These are phyloP conservation scores for Acanthamoeba healyi DNA, from an alignment of 208 protist genomes.

Conservation along the genomic window DNA sequence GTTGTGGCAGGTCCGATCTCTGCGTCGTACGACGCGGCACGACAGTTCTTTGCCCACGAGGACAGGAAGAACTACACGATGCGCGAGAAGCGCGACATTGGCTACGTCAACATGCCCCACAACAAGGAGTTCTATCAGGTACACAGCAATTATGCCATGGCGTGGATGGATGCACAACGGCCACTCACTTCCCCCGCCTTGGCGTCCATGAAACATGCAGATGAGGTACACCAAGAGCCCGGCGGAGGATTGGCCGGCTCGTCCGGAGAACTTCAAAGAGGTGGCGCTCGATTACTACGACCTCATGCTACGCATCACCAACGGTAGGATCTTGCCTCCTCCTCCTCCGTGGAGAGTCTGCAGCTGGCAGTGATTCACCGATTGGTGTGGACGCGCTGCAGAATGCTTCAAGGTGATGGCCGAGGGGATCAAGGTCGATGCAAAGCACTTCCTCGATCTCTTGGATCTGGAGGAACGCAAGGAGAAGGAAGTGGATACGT, in stretches of 20 bases:
- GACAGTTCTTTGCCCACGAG: background rate
- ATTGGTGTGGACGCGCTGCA: no score
- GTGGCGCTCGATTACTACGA: background rate
- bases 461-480: background rate
- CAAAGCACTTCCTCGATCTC: background rate
- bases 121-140: constrained; percentile 71
- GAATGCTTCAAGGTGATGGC: constrained; percentile 33
- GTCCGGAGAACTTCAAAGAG: background rate
- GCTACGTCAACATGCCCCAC: constrained; percentile 28
- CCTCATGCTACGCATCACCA: constrained; percentile 45
- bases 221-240: constrained; percentile 53
- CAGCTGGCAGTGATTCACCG: no score
- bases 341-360: no score
- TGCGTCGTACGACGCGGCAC: background rate
- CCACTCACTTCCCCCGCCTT: background rate
- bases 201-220: no score
- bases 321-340: no score
- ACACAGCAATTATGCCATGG: background rate
- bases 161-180: no score
- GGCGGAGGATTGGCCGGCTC: background rate
- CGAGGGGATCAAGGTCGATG: constrained; percentile 3
- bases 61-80: background rate
- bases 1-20: background rate
- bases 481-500: constrained; percentile 8
- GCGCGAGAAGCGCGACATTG: constrained; percentile 12